Evolutionary conservation across 2,329 filamentous ascomycete species (phyloP).

Genomic region (Epichloe uncinata): DNA sequence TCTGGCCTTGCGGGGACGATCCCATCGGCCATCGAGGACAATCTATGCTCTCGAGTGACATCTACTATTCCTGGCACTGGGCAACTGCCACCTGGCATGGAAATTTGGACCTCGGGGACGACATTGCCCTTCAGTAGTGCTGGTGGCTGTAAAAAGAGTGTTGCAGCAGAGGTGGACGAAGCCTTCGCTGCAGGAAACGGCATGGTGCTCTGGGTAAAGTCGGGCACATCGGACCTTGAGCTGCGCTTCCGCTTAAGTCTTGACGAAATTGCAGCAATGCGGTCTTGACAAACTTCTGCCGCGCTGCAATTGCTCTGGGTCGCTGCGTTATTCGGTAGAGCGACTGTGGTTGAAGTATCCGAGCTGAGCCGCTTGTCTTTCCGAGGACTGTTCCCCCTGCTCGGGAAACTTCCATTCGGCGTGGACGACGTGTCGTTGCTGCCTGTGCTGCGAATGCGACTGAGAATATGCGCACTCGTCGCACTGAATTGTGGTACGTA

Average conservation of each 20-base stretch:
- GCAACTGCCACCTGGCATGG: constrained; percentile 3
- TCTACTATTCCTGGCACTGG: constrained; percentile 14
- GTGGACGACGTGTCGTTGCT: too few species aligned
- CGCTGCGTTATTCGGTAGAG: background rate
- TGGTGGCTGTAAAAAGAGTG: background rate
- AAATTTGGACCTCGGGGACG: background rate
- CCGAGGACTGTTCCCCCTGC: background rate
- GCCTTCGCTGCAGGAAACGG: constrained; percentile 12
- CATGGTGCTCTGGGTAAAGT: constrained; percentile 22
- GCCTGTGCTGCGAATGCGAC: constrained; percentile 1
- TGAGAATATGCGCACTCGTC: constrained; percentile 1
- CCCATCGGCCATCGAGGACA: constrained; percentile 19
- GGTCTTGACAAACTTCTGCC: background rate
- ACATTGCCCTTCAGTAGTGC: background rate
- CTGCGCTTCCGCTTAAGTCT: constrained; percentile 19
- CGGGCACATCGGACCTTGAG: constrained; percentile 8
- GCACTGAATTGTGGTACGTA: constrained; percentile 6
- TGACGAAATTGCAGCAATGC: background rate
- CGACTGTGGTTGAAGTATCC: background rate
- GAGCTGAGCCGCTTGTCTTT: background rate
- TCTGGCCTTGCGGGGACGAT: constrained; percentile 22
- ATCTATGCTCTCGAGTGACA: constrained; percentile 16
- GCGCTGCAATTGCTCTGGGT: background rate
- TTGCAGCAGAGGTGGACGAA: background rate
- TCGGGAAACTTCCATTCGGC: background rate